Evolutionary conservation across 768 basidiomycete species (phyloP), one percentile per base, ranked within the genome.

Genomic region (Gyrodon lividus): DNA sequence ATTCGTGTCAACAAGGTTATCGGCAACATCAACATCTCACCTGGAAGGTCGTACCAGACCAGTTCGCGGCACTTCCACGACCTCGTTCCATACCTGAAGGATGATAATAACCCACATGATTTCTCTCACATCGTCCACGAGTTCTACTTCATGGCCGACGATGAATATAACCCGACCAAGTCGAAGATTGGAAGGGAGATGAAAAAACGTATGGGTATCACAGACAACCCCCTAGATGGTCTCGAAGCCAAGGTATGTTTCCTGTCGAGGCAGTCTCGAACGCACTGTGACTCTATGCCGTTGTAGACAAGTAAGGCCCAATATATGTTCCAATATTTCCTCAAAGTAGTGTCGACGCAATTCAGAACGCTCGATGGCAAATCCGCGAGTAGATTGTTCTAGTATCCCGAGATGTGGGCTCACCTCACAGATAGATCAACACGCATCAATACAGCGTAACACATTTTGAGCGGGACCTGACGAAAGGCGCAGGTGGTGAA

Each of bases 291-390:
- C 41, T 19, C 16, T 1, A 6, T 26, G 9, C 33, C 3, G 26
- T 26, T 17, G 2, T 51, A 90, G 87, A 93, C 92, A 1, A 74
- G 70, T 58, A 88, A 89, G 64, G 71, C 85, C 22, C 81, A 92
- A 59, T 96, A 92, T 68, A 94, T 97, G 92, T 97, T 93, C 81
- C 93, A 98, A 66, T 96, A 98, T 72, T 98, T 98, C 83, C 78
- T 99, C 63, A 99, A 99, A 71, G 96, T 99, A 40, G 97, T 99
- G 35, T 92, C 93, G 6, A 99, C 96, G 2, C 87, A 89, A 65
- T 98, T 97, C 74, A 80, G 83, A 55, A 89, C 86, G n/a, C 74
- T 96, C 23, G 82, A 87, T 54, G 88, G 84, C 26, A 79, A 86
- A 59, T 66, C 72, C 9, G 88, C 89, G 64, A 38, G 82, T 72